Conservation (phyloP, 2,329 filamentous ascomycete species). For the Aspergillus japonicus region DNA sequence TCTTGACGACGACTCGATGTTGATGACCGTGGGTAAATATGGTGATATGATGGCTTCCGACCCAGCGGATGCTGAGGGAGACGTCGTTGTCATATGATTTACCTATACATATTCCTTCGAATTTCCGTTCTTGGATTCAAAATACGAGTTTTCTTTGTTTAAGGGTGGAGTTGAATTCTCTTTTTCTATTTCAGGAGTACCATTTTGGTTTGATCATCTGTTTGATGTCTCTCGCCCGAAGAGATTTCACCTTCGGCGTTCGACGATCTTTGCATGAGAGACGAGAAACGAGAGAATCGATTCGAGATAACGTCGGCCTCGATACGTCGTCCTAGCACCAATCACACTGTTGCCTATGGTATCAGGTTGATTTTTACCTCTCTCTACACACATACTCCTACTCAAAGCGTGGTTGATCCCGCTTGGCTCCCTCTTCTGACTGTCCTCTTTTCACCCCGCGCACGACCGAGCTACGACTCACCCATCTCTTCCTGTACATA, state of each 20-base stretch:
- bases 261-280: conserved; percentile 30
- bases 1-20: conserved; percentile 52
- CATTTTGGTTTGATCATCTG: conserved; percentile 24
- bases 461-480: not conserved
- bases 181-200: conserved; percentile 24
- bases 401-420: conserved; percentile 25
- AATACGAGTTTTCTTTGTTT: conserved; percentile 21
- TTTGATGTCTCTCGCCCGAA: conserved; percentile 20
- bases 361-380: conserved; percentile 16
- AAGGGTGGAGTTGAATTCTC: conserved; percentile 30
- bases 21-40: conserved; percentile 45
- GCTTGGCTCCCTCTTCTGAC: conserved; percentile 10
- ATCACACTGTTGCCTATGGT: conserved; percentile 9
- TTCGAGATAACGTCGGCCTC: conserved; percentile 18
- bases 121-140: conserved; percentile 19
- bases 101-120: conserved; percentile 12
- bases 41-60: conserved; percentile 48
- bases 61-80: conserved; percentile 45
- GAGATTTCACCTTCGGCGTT: conserved; percentile 24
- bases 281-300: conserved; percentile 33
- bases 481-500: not conserved
- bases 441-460: not conserved
- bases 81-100: conserved; percentile 46
- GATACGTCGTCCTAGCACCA: not conserved
- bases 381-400: conserved; percentile 11